Evolutionary conservation across 2,329 filamentous ascomycete species (phyloP).

Genomic region (Pleurostoma richardsiae): DNA sequence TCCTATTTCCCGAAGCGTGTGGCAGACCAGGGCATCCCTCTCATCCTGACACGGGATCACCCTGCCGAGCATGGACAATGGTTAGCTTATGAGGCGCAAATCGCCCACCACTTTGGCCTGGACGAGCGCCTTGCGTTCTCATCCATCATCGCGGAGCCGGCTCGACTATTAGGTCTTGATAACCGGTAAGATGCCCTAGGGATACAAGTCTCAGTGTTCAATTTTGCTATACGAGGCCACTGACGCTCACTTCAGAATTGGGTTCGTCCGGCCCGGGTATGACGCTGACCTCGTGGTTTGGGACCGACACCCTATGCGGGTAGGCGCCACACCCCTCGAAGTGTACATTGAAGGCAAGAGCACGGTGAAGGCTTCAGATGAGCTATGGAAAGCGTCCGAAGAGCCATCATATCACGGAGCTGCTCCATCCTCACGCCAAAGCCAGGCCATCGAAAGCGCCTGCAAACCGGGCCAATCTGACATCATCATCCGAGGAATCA

Average conservation of each 20-base stretch:
- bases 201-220: background rate
- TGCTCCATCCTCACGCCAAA: slow-evolving; percentile 3
- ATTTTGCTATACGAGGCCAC: background rate
- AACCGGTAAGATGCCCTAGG: background rate
- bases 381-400: slow-evolving; percentile 8
- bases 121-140: slow-evolving; percentile 6
- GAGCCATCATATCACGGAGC: background rate
- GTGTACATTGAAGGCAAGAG: slow-evolving; percentile 12
- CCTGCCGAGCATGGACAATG: slow-evolving; percentile 12
- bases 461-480: slow-evolving; percentile 9
- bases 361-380: slow-evolving; percentile 7
- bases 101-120: slow-evolving; percentile 12
- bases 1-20: slow-evolving; percentile 6
- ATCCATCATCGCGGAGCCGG: slow-evolving; percentile 8
- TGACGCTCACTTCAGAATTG: slow-evolving; percentile 7
- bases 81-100: slow-evolving; percentile 11
- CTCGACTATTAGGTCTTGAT: slow-evolving; percentile 10
- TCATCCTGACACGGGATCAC: slow-evolving; percentile 11
- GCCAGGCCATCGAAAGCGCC: background rate
- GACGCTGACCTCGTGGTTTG: slow-evolving; percentile 12
- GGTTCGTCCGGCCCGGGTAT: slow-evolving; percentile 10
- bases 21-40: slow-evolving; percentile 8
- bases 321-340: slow-evolving; percentile 11
- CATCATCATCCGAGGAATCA: slow-evolving; percentile 8
- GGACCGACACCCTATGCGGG: slow-evolving; percentile 10